Percentiles rank a stretch among this genome's conserved stretches.
phyloP scores from a whole-genome alignment of 1,284 basidiomycete species.

The Apiotrichum domesticum region DNA sequence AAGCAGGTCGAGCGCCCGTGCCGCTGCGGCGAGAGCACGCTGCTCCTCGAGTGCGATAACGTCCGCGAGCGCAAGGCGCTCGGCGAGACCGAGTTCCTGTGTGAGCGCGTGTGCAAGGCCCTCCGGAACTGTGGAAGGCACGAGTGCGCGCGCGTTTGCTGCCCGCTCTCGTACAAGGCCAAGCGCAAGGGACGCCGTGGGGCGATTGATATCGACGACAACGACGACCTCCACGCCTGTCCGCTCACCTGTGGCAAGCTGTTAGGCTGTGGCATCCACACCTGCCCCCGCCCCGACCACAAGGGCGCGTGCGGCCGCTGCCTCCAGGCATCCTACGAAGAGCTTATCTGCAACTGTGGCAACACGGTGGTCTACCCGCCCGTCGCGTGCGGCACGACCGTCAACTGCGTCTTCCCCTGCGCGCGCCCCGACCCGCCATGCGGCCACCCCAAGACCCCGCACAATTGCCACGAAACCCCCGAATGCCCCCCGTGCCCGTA shows the following conservation, averaged over 20 bases:
- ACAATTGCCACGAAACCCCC: slow-evolving; percentile 67
- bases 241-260: slow-evolving; percentile 67
- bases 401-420: slow-evolving; percentile 74
- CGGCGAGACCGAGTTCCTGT: slow-evolving; percentile 58
- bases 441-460: slow-evolving; percentile 69
- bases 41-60: slow-evolving; percentile 52
- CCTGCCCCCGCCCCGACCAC: slow-evolving; percentile 71
- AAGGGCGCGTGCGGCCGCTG: slow-evolving; percentile 72
- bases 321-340: slow-evolving; percentile 79
- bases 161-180: slow-evolving; percentile 66
- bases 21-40: slow-evolving; percentile 64
- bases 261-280: slow-evolving; percentile 67
- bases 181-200: slow-evolving; percentile 58
- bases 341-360: slow-evolving; percentile 76
- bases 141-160: slow-evolving; percentile 73
- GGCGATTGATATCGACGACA: slow-evolving; percentile 16
- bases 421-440: slow-evolving; percentile 63
- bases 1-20: slow-evolving; percentile 65
- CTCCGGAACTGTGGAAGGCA: slow-evolving; percentile 72
- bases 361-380: slow-evolving; percentile 64
- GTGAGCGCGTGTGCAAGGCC: slow-evolving; percentile 67
- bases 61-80: slow-evolving; percentile 41
- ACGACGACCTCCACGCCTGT: slow-evolving; percentile 61
- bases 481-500: slow-evolving; percentile 78
- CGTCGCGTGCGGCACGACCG: slow-evolving; percentile 59